Base-by-base conservation (phyloP, 2,329 filamentous ascomycete species). In the Aphanoascus verrucosus region DNA sequence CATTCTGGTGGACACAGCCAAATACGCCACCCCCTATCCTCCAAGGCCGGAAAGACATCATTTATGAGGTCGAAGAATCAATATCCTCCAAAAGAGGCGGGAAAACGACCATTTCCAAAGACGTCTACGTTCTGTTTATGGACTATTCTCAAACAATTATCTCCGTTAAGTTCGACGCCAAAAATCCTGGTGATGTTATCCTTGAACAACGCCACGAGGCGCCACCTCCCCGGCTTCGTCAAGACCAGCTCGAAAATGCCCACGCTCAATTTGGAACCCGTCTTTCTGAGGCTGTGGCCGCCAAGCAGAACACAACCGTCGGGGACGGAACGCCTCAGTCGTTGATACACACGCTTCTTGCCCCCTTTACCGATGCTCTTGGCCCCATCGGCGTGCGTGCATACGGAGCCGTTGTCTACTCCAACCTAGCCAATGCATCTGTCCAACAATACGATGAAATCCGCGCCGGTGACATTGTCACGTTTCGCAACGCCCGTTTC, bases 81-180 rank as follows among this genome's bases (percentile, higher is more conserved):
- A 83, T 78, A 5, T 79, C 84, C 12, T 77, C 79, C 9, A 83
- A 83, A 58, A 80, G 83, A 12, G 84, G 84, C 28, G 83, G 86
- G 23, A 84, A 83, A 65, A 82, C 82, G 0, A 78, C 77, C 1
- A 74, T 94, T 17, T 86, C 84, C 5, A 90, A 90, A 59, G 83
- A 90, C 56, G 77, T 96, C 41, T 93, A 85, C 61, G 75, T 97
- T n/a, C 73, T 98, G 7, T 98, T 88, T 73, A 84, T 89, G 63
- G 93, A 98, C 71, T 98, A 98, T 69, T 96, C 90, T 15, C 93
- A 97, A 67, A 97, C 91, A 0, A 77, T 94, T 58, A 80, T 98
- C 63, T 88, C 84, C 0, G 86, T 84, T 15, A 83, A 78, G 49
- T 97, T 85, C 67, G 86, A 95, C 66, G 75, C 83, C 1, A 79